These are phyloP conservation scores for Backusella australiensis DNA, from an alignment of 192 early-diverging fungal species.

Conservation along the genomic window DNA sequence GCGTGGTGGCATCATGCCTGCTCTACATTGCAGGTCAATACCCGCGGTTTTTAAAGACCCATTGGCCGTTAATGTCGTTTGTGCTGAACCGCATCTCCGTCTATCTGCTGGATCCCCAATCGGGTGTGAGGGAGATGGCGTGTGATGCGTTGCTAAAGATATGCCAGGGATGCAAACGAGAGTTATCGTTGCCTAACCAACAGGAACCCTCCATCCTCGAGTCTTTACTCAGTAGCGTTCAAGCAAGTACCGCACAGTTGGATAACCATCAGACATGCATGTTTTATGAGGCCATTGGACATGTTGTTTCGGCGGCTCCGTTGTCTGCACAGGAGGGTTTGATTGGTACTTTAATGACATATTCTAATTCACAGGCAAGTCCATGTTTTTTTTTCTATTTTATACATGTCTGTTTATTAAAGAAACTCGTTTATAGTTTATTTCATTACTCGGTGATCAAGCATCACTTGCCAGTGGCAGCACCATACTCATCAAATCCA, in stretches of 20 bases:
- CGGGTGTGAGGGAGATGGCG: constrained; percentile 19
- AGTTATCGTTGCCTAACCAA: neutral
- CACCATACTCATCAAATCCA: neutral
- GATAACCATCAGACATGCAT: neutral
- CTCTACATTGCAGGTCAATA: constrained; percentile 29
- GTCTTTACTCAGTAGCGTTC: neutral
- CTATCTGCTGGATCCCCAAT: constrained; percentile 17
- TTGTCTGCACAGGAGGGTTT: neutral
- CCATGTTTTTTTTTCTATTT: neutral
- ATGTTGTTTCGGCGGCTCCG: constrained; percentile 14
- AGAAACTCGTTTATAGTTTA: neutral
- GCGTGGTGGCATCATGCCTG: constrained; percentile 17
- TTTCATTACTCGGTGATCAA: neutral
- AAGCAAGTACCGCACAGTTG: constrained; percentile 2
- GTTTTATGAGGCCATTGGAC: constrained; percentile 25
- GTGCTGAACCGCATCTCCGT: constrained; percentile 12
- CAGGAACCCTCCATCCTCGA: constrained; percentile 8
- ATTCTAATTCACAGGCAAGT: constrained; percentile 24
- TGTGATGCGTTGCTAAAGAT: constrained; percentile 28
- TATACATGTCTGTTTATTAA: no score
- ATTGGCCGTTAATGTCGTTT: constrained; percentile 13
- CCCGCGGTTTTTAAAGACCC: constrained; percentile 16
- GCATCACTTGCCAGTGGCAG: neutral
- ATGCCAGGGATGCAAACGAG: constrained; percentile 18
- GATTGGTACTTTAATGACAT: constrained; percentile 7